phyloP scores from a whole-genome alignment of 2,329 filamentous ascomycete species.

The Juglanconis sp. region DNA sequence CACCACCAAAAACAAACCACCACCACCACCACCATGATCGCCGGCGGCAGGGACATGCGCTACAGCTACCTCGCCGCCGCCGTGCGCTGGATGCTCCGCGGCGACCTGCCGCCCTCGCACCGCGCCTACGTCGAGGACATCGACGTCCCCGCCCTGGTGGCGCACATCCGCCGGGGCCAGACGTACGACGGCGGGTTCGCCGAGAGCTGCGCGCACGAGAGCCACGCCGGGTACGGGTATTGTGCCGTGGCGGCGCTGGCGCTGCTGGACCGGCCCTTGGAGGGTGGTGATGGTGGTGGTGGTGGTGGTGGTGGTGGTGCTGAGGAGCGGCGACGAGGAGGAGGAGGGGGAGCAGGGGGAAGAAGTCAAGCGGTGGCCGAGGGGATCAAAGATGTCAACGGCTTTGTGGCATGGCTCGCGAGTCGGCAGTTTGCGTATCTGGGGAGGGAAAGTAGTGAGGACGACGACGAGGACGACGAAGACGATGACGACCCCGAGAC shows the following conservation, averaged over 20 bases:
- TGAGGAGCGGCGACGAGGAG: too few relatives aligned
- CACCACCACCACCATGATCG: constrained; percentile 42
- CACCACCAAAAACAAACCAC: background rate
- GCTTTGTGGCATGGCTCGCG: constrained; percentile 51
- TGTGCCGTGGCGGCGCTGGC: constrained; percentile 77
- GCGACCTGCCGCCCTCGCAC: constrained; percentile 48
- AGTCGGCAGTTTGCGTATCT: constrained; percentile 58
- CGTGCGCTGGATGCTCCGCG: constrained; percentile 78
- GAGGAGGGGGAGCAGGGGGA: background rate
- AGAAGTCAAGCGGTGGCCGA: constrained; percentile 33
- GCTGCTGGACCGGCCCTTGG: constrained; percentile 64
- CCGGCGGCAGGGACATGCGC: constrained; percentile 79
- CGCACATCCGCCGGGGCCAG: constrained; percentile 62
- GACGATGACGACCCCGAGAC: constrained; percentile 27
- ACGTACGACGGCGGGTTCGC: constrained; percentile 83
- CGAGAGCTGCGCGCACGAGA: constrained; percentile 75
- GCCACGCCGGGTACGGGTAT: constrained; percentile 88
- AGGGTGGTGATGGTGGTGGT: constrained; percentile 22
- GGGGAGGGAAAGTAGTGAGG: constrained; percentile 37
- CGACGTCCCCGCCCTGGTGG: constrained; percentile 65
- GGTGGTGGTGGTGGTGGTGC: too few relatives aligned
- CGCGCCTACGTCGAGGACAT: constrained; percentile 66
- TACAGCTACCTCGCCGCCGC: constrained; percentile 83
- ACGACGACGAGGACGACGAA: constrained; percentile 41
- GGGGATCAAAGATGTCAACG: constrained; percentile 36